Base-by-base conservation (phyloP, 2,329 filamentous ascomycete genomes). In the Penicillium sp. region DNA sequence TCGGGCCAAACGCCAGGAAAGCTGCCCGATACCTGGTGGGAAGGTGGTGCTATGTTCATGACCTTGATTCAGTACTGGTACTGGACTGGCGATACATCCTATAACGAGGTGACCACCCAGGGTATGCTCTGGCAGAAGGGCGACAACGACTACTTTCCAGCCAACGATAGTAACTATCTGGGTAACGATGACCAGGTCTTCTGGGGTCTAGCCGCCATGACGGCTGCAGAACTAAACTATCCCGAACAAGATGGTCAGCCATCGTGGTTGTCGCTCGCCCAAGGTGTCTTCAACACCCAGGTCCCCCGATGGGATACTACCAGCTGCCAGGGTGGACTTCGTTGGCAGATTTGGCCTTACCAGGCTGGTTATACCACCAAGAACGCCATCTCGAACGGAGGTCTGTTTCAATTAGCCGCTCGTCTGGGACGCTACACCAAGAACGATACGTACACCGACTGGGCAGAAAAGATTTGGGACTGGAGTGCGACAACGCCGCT, bases 11-110 rank as follows among this genome's bases (percentile, higher is more conserved):
- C n/a, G n/a, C 12, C 68, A 67, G 22, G 59, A 65, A 35, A 65
- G n/a, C n/a, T 69, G 1, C 69, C 69, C n/a, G 69, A 69, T 38
- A 69, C 67, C 15, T 68, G 69, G 64, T 89, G 82, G 87, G 84
- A 86, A 69, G 84, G 76, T 10, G 86, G 86, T 45, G 85, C 85
- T 49, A 81, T 90, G 74, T 80, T 79, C 61, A 78, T 77, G 51
- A 75, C 84, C 2, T 72, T 93, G 54, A 75, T 94, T 46, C 86
- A 93, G 61, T 93, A 93, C 66, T 94, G 87, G 86, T 86, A 83
- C 64, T 87, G 87, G 65, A 91, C 87, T 0, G 83, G 82, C 17
- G 86, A n/a, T n/a, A 91, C 62, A 71, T 76, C 3, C 76, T 77
- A 31, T 93, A 89, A 89, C 64, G 72, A 82, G 15, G 71, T n/a